Conservation (phyloP, 2,329 filamentous ascomycete species). For the Sporothrix variecibatus region DNA sequence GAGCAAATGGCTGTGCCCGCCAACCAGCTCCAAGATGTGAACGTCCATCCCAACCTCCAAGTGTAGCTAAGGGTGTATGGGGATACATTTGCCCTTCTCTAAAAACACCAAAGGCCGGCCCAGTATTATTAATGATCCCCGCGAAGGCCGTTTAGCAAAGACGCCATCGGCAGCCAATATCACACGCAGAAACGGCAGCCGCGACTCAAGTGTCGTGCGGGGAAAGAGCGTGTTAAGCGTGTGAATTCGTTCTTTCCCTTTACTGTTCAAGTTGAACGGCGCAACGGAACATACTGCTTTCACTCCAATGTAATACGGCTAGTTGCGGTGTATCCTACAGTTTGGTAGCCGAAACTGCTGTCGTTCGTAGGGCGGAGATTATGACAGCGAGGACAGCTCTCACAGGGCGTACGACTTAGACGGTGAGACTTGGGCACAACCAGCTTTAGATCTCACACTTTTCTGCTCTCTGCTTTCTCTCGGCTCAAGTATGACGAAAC, state of each 20-base stretch:
- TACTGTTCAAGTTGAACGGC: not conserved
- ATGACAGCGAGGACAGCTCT: not conserved
- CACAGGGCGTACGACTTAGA: not conserved
- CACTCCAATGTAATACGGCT: not conserved
- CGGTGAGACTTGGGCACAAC: not conserved
- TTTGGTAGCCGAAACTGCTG: not conserved
- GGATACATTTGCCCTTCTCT: not conserved
- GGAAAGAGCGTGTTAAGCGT: not conserved
- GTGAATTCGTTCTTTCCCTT: not conserved
- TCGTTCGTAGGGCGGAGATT: not conserved
- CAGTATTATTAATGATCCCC: constrained; percentile 18
- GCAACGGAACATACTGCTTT: not conserved
- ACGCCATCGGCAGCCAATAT: constrained; percentile 18
- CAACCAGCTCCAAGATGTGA: not conserved
- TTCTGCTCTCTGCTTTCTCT: not conserved
- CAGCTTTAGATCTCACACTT: not conserved
- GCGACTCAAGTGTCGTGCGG: not conserved
- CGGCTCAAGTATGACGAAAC: not conserved
- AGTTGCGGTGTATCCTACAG: not conserved
- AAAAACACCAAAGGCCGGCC: not conserved
- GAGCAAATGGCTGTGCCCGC: not conserved
- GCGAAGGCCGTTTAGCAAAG: constrained; percentile 1
- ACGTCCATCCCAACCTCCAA: too few relatives aligned
- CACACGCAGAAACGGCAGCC: not conserved
- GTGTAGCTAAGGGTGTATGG: not conserved